Percentiles rank a stretch among this genome's conserved stretches.
These are phyloP conservation scores for Fusarium chlamydosporum DNA, from an alignment of 2,329 filamentous ascomycete genomes.

Conservation along the genomic window DNA sequence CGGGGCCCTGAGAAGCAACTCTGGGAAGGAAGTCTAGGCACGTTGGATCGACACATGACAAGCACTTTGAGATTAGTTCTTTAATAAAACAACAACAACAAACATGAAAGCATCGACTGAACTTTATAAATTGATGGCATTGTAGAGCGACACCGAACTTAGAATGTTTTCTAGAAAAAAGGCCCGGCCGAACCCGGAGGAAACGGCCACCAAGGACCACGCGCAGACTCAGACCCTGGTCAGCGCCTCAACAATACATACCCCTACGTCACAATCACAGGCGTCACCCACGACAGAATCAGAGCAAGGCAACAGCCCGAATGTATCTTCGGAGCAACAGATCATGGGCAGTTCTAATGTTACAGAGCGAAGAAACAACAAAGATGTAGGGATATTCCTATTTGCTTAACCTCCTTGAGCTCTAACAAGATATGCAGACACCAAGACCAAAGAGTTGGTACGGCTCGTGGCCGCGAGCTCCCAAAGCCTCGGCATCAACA, in stretches of 20 bases:
- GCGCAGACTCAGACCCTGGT: conserved; percentile 37
- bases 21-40: conserved; percentile 21
- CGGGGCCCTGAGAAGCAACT: conserved; percentile 21
- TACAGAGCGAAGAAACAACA: conserved; percentile 20
- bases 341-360: conserved; percentile 32
- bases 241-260: conserved; percentile 33
- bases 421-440: conserved; percentile 55
- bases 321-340: conserved; percentile 34
- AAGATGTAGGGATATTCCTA: conserved; percentile 32
- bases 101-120: conserved; percentile 19
- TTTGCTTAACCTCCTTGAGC: not conserved
- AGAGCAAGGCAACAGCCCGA: conserved; percentile 33
- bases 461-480: conserved; percentile 69
- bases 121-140: conserved; percentile 24
- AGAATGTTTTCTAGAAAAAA: conserved; percentile 56
- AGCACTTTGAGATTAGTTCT: conserved; percentile 26
- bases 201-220: conserved; percentile 36
- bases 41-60: conserved; percentile 45
- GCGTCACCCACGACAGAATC: conserved; percentile 42
- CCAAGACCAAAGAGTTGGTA: conserved; percentile 73
- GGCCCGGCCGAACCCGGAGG: conserved; percentile 51
- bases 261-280: conserved; percentile 51
- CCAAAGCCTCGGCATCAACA: conserved; percentile 71
- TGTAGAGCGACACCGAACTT: conserved; percentile 3
- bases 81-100: conserved; percentile 21